Conservation (phyloP, 2,329 filamentous ascomycete genomes). For the Annulohypoxylon truncatum region DNA sequence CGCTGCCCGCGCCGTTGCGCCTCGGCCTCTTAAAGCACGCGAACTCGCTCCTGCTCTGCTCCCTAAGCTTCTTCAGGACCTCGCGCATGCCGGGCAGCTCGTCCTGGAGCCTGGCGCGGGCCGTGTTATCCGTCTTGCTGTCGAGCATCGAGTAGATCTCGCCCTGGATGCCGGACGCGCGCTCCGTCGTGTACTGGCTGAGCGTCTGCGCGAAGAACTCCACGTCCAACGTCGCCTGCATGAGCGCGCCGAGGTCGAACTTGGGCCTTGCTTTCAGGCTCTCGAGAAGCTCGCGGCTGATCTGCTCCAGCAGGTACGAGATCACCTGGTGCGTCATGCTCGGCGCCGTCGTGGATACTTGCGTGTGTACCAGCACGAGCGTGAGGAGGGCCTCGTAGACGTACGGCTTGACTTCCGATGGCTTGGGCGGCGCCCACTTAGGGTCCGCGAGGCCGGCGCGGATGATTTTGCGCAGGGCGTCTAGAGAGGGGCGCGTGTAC, state of each 20-base stretch:
- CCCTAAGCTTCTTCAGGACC: slow-evolving; percentile 84
- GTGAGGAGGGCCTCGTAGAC: slow-evolving; percentile 87
- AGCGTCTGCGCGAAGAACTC: slow-evolving; percentile 97
- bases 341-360: slow-evolving; percentile 82
- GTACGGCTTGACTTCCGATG: slow-evolving; percentile 84
- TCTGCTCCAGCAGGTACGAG: slow-evolving; percentile 85
- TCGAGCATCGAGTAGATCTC: slow-evolving; percentile 94
- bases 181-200: slow-evolving; percentile 86
- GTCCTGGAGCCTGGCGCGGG: slow-evolving; percentile 80
- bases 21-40: slow-evolving; percentile 75
- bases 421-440: slow-evolving; percentile 77
- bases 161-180: slow-evolving; percentile 82
- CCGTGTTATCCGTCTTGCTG: slow-evolving; percentile 87
- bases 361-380: slow-evolving; percentile 91
- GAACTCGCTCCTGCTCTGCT: slow-evolving; percentile 87
- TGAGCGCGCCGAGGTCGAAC: slow-evolving; percentile 84
- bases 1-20: slow-evolving; percentile 14
- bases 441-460: slow-evolving; percentile 76
- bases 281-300: slow-evolving; percentile 81
- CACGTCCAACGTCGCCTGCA: slow-evolving; percentile 97
- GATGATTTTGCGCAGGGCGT: slow-evolving; percentile 76
- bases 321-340: slow-evolving; percentile 84
- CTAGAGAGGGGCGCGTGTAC: slow-evolving; percentile 83
- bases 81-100: slow-evolving; percentile 91
- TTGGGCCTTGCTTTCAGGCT: slow-evolving; percentile 74